These are phyloP conservation scores for Theileria equi DNA, from an alignment of 169 alveolate genomes.

Conservation along the genomic window DNA sequence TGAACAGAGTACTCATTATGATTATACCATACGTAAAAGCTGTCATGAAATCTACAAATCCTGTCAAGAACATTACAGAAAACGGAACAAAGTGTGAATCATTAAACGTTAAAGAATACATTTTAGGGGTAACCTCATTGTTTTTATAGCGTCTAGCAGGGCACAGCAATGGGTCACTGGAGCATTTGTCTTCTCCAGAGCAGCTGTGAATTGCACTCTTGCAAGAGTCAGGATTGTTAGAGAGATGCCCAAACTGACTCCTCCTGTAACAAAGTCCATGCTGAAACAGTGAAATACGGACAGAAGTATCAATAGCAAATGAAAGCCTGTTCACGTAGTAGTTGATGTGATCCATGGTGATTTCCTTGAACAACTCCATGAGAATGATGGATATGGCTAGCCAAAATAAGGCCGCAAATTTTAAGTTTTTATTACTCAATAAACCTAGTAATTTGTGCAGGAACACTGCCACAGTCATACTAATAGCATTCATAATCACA, in stretches of 20 bases:
- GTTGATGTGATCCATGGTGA: constrained; percentile 27
- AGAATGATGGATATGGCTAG: background rate
- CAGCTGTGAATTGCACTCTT: background rate
- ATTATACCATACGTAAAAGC: constrained; percentile 11
- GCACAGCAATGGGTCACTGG: constrained; percentile 36
- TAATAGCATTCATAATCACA: background rate
- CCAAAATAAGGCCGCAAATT: background rate
- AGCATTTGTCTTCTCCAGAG: background rate
- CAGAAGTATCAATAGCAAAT: constrained; percentile 18
- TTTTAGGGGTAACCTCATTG: constrained; percentile 41
- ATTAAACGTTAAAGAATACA: constrained; percentile 22
- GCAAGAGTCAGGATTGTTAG: background rate
- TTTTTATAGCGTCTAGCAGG: constrained; percentile 50
- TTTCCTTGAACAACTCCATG: constrained; percentile 8
- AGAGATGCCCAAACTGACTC: background rate
- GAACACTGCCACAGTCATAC: constrained; percentile 23
- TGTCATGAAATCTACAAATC: constrained; percentile 10
- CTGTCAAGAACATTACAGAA: constrained; percentile 11
- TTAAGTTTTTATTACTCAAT: background rate
- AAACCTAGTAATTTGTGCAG: background rate
- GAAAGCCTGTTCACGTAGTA: constrained; percentile 27
- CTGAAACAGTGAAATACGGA: constrained; percentile 53
- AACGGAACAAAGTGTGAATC: constrained; percentile 28
- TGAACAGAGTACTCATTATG: constrained; percentile 10
- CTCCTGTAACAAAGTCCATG: constrained; percentile 52